phyloP scores from a whole-genome alignment of 148 eudicot species.

The Beta vulgaris region DNA sequence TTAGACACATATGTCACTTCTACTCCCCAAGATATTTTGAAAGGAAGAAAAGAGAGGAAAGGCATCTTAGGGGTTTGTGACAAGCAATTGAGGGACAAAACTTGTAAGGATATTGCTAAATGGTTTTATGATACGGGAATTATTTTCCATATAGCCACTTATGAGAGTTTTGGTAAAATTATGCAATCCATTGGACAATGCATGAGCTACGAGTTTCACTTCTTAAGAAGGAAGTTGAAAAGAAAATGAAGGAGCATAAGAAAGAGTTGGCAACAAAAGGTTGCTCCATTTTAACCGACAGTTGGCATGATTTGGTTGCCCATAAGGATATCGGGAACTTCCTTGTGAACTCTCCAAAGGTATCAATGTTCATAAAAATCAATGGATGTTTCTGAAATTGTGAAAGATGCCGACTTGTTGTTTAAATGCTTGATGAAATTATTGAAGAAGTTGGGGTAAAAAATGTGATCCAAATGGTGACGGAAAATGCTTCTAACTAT shows the following conservation, averaged over 20 bases:
- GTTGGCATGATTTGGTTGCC: constrained; percentile 18
- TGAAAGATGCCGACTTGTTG: constrained; percentile 1
- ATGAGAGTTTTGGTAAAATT: constrained; percentile 4
- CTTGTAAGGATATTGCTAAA: constrained; percentile 1
- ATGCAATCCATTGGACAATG: not conserved
- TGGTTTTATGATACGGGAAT: constrained; percentile 10
- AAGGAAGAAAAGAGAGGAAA: too few relatives aligned
- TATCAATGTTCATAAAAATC: not conserved
- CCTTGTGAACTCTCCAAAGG: not conserved
- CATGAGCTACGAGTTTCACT: constrained; percentile 14
- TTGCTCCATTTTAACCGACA: not conserved
- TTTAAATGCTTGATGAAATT: not conserved
- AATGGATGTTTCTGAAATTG: constrained; percentile 20
- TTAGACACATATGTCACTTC: not conserved
- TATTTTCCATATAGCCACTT: not conserved
- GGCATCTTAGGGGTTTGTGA: not conserved
- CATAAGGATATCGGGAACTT: constrained; percentile 1
- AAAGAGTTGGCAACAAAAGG: constrained; percentile 4
- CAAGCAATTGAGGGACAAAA: not conserved
- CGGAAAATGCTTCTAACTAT: not conserved
- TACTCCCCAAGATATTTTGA: not conserved
- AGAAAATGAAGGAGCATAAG: not conserved
- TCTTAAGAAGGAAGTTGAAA: constrained; percentile 13
- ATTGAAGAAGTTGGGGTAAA: too few relatives aligned
- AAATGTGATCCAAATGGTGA: not conserved